Evolutionary conservation across 257 asterid genomes (phyloP).

Genomic region (Capsicum rhomboideum): DNA sequence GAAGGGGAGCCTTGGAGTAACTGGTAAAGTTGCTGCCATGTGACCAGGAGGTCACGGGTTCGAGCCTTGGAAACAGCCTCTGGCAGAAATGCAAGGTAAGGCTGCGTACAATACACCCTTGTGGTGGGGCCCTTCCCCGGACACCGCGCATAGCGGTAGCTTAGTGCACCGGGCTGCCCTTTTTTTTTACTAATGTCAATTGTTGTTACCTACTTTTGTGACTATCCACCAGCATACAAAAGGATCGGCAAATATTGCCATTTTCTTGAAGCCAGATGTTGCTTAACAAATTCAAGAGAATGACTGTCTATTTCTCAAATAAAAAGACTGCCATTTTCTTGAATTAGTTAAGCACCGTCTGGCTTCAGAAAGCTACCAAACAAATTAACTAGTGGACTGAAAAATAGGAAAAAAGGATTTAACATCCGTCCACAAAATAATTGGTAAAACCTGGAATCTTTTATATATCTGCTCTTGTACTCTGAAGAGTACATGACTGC

Average conservation of each 20-base stretch:
- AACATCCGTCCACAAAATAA: background rate
- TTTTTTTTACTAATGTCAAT: no score
- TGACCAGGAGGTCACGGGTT: no score
- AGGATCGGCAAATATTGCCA: background rate
- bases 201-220: background rate
- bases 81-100: no score
- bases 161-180: no score
- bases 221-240: background rate
- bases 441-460: background rate
- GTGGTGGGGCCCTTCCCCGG: no score
- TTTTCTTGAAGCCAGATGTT: background rate
- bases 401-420: background rate
- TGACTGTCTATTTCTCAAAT: background rate
- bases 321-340: background rate
- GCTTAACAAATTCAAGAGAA: background rate
- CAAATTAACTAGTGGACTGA: background rate
- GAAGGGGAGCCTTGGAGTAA: no score
- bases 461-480: background rate
- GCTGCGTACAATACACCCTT: no score
- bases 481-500: background rate
- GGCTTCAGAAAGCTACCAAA: background rate
- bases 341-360: background rate
- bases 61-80: no score
- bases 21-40: no score
- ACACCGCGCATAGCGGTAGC: no score